Base-by-base conservation (phyloP, 208 protist genomes). In the Leishmania arabica region DNA sequence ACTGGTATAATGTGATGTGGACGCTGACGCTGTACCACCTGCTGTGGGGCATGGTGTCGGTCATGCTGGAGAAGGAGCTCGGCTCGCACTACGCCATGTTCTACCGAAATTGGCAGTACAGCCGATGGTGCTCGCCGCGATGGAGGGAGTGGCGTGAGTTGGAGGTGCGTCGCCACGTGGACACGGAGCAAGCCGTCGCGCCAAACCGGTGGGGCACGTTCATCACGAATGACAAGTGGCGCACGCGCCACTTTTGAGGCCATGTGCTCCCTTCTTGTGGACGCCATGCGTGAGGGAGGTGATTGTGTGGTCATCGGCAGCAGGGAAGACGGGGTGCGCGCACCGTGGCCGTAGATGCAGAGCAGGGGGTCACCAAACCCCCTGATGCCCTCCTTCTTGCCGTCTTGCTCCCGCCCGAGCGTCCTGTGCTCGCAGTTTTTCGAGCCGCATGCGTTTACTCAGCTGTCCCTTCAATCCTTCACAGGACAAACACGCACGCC, bases 111-210 rank as follows among this genome's bases (percentile, higher is more conserved):
- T 88, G 78, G 62, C 69, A 65, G 60, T 97, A 95, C 85, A 95
- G 92, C 75, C 83, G 79, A 6, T 92, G 90, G 90, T 97, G 94
- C 83, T 95, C 92, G 53, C 94, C 94, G 77, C 89, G 94, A 21
- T 97, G 94, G 92, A 76, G 94, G 37, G 92, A 97, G 83, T 97
- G 94, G 92, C 87, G 94, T 1, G 94, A 97, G 83, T 37, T 94
- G 45, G 88, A 95, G 86, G 87, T 95, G 58, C 84, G 88, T 76
- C 88, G 88, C 42, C 58, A 83, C 56, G 86, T 93, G 49, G 83
- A 95, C 60, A 92, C 78, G 66, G 85, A 94, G 51, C 93, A 96
- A n/a, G 72, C 81, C 51, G 84, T 94, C 13, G 84, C 79, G 31
- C 78, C 85, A 13, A 83, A 75, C 19, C 85, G 93, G 0, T 96